Percentiles rank a stretch among this genome's conserved stretches.
Conservation (phyloP, 2,329 filamentous ascomycete genomes). For the Colletotrichum siamense region DNA sequence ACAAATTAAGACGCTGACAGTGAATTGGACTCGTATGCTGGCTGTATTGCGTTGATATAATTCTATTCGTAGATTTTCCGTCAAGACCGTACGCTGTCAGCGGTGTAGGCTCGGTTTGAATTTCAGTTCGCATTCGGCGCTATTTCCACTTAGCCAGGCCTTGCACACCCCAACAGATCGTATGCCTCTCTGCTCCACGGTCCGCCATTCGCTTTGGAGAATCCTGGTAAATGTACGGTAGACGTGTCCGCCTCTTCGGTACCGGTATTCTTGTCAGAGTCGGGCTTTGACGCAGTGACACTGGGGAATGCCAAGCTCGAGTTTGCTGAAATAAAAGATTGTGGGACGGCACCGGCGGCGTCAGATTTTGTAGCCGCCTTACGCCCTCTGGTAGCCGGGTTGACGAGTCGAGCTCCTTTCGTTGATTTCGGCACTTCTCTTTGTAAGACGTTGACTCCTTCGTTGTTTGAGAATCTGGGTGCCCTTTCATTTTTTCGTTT, state of each 20-base stretch:
- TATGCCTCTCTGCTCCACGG: slow-evolving; percentile 74
- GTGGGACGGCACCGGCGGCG: slow-evolving; percentile 53
- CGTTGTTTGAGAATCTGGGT: background rate
- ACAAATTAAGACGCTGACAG: background rate
- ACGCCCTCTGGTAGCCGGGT: slow-evolving; percentile 57
- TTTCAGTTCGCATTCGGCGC: slow-evolving; percentile 1
- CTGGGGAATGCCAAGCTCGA: background rate
- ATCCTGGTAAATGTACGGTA: slow-evolving; percentile 41
- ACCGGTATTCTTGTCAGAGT: background rate
- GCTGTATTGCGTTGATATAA: background rate
- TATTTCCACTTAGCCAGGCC: slow-evolving; percentile 44
- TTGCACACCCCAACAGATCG: slow-evolving; percentile 67
- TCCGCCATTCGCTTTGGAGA: slow-evolving; percentile 59
- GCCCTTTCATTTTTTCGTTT: background rate
- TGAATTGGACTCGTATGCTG: background rate
- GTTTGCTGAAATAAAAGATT: slow-evolving; percentile 39
- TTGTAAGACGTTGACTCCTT: background rate
- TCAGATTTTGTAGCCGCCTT: slow-evolving; percentile 59
- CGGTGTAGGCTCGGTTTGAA: background rate
- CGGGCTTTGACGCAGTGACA: background rate
- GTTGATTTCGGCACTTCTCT: background rate
- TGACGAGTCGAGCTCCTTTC: slow-evolving; percentile 25
- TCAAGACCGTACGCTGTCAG: background rate
- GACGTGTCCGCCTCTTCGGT: background rate
- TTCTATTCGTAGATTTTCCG: background rate